Base-by-base conservation (phyloP, 768 basidiomycete genomes). In the Rhodotorula babjevae region DNA sequence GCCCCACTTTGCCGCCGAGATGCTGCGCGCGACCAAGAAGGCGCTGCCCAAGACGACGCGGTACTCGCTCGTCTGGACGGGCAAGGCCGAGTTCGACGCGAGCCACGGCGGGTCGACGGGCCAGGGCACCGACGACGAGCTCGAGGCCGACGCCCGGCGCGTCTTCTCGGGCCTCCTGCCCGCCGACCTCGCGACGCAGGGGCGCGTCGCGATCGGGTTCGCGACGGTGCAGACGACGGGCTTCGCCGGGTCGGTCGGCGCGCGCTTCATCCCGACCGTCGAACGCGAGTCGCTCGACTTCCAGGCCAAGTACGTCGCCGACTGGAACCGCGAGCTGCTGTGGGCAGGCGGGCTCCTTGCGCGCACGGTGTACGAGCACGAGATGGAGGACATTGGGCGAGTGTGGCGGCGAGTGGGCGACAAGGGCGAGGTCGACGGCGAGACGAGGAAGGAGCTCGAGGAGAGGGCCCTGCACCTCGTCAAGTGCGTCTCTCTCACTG, bases 11-110 rank as follows among this genome's bases (percentile, higher is more conserved):
- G 78, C 86, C 3, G 80, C 83, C 16, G 95, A 97, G 80, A 83
- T 98, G 47, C 85, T 90, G 70, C 84, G 95, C 69, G 91, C 92
- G 1, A 99, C 94, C 19, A 97, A 97, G 85, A 99, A 99, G 84
- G 88, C 90, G 66, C 90, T 92, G 0, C 95, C 95, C 0, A 82
- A 82, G 10, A 85, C 83, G 63, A 85, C 93, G 79, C 87, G 85
- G 67, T 90, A 90, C 66, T 87, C 90, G 75, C 84, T 99, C 21
- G 92, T 99, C 53, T 98, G 91, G 70, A 80, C 82, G 0, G 63
- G 75, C 9, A 74, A 76, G 52, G 79, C 80, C 58, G 78, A 79
- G 69, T 76, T 63, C 27, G 74, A 71, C 29, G 69, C 70, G 36
- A 53, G 53, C 33, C 57, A 71, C 11, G 36, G 64, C 29, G 63